Evolutionary conservation across 768 basidiomycete species (phyloP), one percentile per base, ranked within the genome.

Genomic region (Pholiota microspora): DNA sequence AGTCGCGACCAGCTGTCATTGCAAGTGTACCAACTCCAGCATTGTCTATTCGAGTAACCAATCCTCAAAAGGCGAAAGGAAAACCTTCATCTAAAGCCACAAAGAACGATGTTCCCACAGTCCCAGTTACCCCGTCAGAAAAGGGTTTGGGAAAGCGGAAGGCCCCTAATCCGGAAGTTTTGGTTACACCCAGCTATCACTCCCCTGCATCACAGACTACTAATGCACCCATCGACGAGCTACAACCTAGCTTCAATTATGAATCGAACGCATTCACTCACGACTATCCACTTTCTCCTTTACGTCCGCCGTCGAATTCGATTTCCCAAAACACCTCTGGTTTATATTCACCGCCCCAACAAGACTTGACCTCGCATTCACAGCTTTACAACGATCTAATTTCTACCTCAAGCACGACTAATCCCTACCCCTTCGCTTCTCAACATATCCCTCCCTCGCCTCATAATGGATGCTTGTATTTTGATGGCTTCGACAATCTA

Each of bases 61-160:
- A 5, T 21, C 10, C 21, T 10, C 18, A 42, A 9, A 23, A 3
- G 8, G 15, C 2, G 10, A 13, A 24, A 9, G 12, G 25, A 4
- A 24, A 13, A 18, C 35, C 35, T n/a, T 16, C 35, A 4, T 12
- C 2, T 2, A 7, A 35, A 13, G n/a, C 36, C 10, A 25, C 24
- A 15, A 44, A 21, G n/a, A n/a, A n/a, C 23, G 48, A 21, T 29
- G 13, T 35, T 23, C 7, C 15, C 25, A 28, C 6, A 23, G 12
- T 31, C 13, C 46, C 42, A 29, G 15, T 27, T 6, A 45, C 40
- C 28, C 70, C 66, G 23, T 71, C 71, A 0, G 70, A 67, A 23
- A 72, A 73, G 45, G 68, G 68, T 7, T 55, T 69, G 7, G 70
- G 71, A 6, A 72, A 73, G 49, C 68, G 67, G 15, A 63, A 64